Evolutionary conservation across 192 early-diverging fungal species (phyloP).

Genomic region (Backusella westeae): DNA sequence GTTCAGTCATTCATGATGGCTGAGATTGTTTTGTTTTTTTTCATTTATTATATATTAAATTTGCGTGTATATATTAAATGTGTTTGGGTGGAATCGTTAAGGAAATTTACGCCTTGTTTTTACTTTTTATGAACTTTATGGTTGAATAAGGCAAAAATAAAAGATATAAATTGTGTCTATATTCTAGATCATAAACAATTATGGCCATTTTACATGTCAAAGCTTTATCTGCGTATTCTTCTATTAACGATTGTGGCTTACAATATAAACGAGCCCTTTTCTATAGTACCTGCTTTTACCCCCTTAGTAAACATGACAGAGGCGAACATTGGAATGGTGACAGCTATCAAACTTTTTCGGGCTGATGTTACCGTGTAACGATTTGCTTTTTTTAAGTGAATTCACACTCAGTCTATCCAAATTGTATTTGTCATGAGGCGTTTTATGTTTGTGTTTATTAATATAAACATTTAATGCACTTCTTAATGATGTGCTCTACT

Average conservation of each 20-base stretch:
- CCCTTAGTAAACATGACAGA: neutral
- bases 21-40: neutral
- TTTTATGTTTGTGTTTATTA: neutral
- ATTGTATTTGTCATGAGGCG: neutral
- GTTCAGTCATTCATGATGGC: neutral
- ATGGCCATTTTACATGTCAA: neutral
- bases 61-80: neutral
- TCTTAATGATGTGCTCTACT: neutral
- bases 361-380: neutral
- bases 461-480: neutral
- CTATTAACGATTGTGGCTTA: no score
- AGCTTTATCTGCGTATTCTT: neutral
- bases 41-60: neutral
- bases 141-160: neutral
- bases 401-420: neutral
- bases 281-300: neutral
- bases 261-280: neutral
- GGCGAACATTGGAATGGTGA: neutral
- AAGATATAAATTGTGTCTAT: neutral
- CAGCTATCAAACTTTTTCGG: neutral
- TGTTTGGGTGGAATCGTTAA: neutral
- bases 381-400: neutral
- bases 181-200: neutral
- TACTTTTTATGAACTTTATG: slow-evolving; percentile 1
- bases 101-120: neutral